Base-by-base conservation (phyloP, 2,329 filamentous ascomycete species). In the Dothiorella sarmentorum region DNA sequence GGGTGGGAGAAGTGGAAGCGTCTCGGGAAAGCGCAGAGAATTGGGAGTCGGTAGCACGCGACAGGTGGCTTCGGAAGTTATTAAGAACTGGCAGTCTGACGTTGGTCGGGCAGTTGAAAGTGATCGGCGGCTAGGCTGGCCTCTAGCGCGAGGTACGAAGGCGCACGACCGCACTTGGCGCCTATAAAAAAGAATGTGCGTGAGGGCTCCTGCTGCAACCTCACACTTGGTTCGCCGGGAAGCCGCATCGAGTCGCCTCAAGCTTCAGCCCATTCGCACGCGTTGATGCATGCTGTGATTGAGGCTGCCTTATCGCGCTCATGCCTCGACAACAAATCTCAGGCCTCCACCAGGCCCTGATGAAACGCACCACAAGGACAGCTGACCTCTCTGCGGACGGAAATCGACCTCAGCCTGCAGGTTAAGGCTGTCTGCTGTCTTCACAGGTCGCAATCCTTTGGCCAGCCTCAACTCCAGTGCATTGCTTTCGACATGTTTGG, bases 61-160 rank as follows among this genome's bases (percentile, higher is more conserved):
- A 29, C 45, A 18, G 18, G 45, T 22, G 27, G 31, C 10, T 35
- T 37, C 11, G 52, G 9, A 44, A 20, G 26, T 56, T n/a, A n/a
- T n/a, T n/a, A n/a, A 24, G 11, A 31, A 35, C 29, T 37, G 47
- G 47, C 37, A 37, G 38, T 27, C 35, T 53, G 35, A 35, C 24
- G 49, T 40, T 40, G 27, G 49, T 53, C 49, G 31, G 49, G 49
- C 49, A 20, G 31, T 27, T 20, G 37, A 24, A 44, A 26, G 38
- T 56, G 52, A 56, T 56, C 52, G 37, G 52, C 52, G 26, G 24
- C 35, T 53, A 53, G 49, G 40, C 20, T 52, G 47, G 47, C 47
- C 31, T 52, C 20, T 52, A 55, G 51, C 51, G 51, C 51, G 40
- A 56, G 52, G 52, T 56, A 56, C 52, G 22, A 22, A 4, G 44